Evolutionary conservation across 768 basidiomycete genomes (phyloP).

Genomic region (Tylopilus sp.): DNA sequence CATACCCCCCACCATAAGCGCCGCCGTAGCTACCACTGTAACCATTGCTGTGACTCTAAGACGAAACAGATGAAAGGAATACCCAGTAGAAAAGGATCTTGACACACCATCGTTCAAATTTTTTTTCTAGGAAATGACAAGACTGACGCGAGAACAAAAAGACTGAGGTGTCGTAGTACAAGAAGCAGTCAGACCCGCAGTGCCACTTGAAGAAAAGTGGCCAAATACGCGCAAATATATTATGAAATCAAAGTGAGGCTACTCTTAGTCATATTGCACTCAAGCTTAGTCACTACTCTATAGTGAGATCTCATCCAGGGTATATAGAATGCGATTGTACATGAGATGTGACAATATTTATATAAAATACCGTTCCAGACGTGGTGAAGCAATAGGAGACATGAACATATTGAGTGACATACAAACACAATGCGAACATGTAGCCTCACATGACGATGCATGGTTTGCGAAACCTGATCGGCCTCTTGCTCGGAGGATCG

Average conservation of each 20-base stretch:
- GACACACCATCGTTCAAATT: slow-evolving; percentile 20
- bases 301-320: background rate
- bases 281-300: too few species aligned
- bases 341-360: slow-evolving; percentile 8
- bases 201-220: slow-evolving; percentile 17
- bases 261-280: too few species aligned
- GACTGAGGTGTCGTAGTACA: slow-evolving; percentile 21
- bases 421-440: slow-evolving; percentile 1
- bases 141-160: background rate
- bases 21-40: slow-evolving; percentile 36
- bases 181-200: slow-evolving; percentile 8
- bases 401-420: slow-evolving; percentile 6
- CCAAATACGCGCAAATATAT: slow-evolving; percentile 11
- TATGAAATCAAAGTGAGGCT: slow-evolving; percentile 1
- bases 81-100: background rate
- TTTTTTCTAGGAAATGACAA: slow-evolving; percentile 2
- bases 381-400: background rate
- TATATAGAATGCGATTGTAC: slow-evolving; percentile 9
- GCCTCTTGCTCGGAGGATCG: slow-evolving; percentile 34
- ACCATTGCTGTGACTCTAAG: slow-evolving; percentile 33
- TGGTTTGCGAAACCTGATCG: slow-evolving; percentile 22
- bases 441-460: slow-evolving; percentile 40
- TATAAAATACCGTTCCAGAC: slow-evolving; percentile 6
- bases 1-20: slow-evolving; percentile 24
- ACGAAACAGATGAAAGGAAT: background rate